Percentiles rank a stretch among this genome's conserved stretches.
These are phyloP conservation scores for Fraxinus quadrangulata DNA, from an alignment of 257 asterid genomes.

Conservation along the genomic window DNA sequence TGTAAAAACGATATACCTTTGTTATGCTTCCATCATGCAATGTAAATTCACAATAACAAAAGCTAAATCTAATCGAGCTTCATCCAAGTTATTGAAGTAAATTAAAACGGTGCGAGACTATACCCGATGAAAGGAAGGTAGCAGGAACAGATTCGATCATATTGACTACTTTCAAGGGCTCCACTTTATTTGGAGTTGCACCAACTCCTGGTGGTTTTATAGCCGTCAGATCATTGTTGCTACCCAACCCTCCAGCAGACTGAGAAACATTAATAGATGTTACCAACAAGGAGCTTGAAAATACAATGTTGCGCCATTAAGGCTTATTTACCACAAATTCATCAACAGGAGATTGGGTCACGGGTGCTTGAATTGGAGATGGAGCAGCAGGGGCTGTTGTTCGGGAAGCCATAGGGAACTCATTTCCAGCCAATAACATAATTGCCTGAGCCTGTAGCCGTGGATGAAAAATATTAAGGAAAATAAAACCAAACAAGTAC, in stretches of 20 bases:
- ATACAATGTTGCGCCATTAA: slow-evolving; percentile 33
- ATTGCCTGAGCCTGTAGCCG: slow-evolving; percentile 83
- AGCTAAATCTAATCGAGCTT: neutral
- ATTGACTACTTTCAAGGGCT: slow-evolving; percentile 40
- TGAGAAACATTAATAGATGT: slow-evolving; percentile 38
- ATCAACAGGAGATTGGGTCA: slow-evolving; percentile 45
- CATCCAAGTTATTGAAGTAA: neutral
- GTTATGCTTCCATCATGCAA: neutral
- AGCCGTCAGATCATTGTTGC: slow-evolving; percentile 26
- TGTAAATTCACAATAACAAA: neutral
- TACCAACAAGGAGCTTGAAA: slow-evolving; percentile 42
- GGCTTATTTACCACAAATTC: slow-evolving; percentile 42
- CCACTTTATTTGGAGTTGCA: slow-evolving; percentile 35
- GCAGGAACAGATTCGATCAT: slow-evolving; percentile 45
- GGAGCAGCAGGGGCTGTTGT: slow-evolving; percentile 45
- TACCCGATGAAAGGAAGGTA: slow-evolving; percentile 54
- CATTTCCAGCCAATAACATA: slow-evolving; percentile 89
- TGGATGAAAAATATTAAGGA: neutral
- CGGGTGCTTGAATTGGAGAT: slow-evolving; percentile 48
- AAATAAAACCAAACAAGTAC: neutral
- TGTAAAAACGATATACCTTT: slow-evolving; percentile 22
- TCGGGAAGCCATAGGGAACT: slow-evolving; percentile 41
- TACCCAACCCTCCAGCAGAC: slow-evolving; percentile 33
- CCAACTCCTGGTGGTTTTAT: slow-evolving; percentile 37
- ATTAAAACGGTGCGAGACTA: neutral